Conservation (phyloP, 129 eudicot species). For the Mikania micrantha region DNA sequence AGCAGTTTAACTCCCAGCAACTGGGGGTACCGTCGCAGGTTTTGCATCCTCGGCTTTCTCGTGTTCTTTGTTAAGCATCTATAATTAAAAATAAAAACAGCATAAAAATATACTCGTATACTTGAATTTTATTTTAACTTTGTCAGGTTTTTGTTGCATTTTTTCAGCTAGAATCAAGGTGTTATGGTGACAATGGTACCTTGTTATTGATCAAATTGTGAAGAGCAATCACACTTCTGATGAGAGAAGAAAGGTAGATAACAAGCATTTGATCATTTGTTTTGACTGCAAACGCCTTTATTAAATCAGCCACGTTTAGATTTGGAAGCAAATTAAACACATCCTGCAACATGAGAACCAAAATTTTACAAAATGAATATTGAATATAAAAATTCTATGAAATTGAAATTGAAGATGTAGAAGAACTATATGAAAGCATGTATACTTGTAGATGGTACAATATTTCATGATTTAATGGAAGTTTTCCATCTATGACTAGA, state of each 20-base stretch:
- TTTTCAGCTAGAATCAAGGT: background rate
- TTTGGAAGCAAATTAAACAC: conserved; percentile 93
- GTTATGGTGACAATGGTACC: conserved; percentile 28
- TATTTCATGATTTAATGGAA: conserved; percentile 90
- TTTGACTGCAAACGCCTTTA: conserved; percentile 94
- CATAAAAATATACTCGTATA: background rate
- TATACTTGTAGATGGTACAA: conserved; percentile 87
- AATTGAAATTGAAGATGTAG: background rate
- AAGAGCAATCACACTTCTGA: conserved; percentile 93
- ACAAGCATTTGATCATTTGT: conserved; percentile 98
- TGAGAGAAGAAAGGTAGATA: conserved; percentile 84
- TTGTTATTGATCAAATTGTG: conserved; percentile 95
- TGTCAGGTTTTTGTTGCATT: background rate
- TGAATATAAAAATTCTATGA: background rate
- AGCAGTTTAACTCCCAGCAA: conserved; percentile 60
- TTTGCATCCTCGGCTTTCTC: conserved; percentile 93
- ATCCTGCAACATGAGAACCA: conserved; percentile 48
- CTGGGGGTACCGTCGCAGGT: conserved; percentile 69
- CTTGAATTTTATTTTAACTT: background rate
- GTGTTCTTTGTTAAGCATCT: conserved; percentile 99
- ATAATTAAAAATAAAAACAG: conserved; percentile 25
- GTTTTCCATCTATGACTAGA: conserved; percentile 81
- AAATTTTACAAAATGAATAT: background rate
- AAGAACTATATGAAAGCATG: background rate
- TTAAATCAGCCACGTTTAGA: conserved; percentile 74